Evolutionary conservation across 495 filamentous ascomycete species (phyloP).

Genomic region (Aspergillus ellipticus): DNA sequence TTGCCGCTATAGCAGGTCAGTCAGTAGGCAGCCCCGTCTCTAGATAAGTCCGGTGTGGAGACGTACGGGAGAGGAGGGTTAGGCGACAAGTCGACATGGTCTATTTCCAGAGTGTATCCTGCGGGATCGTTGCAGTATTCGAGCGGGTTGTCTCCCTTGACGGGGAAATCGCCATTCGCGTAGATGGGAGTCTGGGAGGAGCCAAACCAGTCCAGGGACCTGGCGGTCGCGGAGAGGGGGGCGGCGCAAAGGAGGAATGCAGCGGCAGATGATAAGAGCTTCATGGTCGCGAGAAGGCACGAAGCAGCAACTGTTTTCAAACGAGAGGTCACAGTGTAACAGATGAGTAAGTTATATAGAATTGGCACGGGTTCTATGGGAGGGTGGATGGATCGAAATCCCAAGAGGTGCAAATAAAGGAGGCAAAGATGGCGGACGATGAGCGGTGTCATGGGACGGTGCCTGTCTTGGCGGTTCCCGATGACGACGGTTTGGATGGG

Average conservation of each 20-base stretch:
- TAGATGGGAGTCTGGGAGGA: constrained; percentile 29
- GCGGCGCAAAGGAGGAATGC: constrained; percentile 32
- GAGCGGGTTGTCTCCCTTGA: constrained; percentile 43
- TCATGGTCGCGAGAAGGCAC: constrained; percentile 35
- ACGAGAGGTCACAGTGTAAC: background rate
- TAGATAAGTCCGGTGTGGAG: background rate
- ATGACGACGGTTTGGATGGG: background rate
- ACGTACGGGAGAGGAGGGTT: constrained; percentile 88
- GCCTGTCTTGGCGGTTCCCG: constrained; percentile 6
- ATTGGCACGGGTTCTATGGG: background rate
- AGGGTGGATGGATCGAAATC: background rate
- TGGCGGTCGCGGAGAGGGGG: constrained; percentile 33
- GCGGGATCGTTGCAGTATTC: constrained; percentile 64
- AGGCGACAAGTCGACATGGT: constrained; percentile 73
- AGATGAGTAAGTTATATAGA: background rate
- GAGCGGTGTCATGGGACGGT: constrained; percentile 11
- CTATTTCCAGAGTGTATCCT: constrained; percentile 63
- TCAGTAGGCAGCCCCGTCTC: background rate
- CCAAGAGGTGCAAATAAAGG: background rate
- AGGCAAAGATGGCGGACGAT: background rate
- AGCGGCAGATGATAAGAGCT: constrained; percentile 39
- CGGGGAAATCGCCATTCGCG: constrained; percentile 18
- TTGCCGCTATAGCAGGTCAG: constrained; percentile 57
- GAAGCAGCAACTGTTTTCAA: background rate
- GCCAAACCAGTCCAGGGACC: constrained; percentile 23